Conservation (phyloP, 2,329 filamentous ascomycete species). For the Cladosporium sp. region DNA sequence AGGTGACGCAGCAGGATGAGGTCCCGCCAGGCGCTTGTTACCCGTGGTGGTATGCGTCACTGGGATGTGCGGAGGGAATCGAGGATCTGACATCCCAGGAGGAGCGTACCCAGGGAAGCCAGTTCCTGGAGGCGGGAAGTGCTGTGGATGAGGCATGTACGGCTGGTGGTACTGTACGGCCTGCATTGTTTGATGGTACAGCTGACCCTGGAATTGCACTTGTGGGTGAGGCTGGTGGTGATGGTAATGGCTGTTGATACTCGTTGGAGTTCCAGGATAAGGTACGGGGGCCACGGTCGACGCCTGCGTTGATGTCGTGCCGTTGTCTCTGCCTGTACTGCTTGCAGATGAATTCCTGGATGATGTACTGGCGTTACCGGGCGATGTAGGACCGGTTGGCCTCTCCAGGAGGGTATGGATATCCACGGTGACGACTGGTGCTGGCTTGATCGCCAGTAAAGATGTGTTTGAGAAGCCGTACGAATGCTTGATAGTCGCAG, state of each 20-base stretch:
- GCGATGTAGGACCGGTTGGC: slow-evolving; percentile 68
- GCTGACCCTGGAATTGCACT: slow-evolving; percentile 25
- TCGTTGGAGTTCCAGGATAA: not conserved
- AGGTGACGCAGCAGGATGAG: slow-evolving; percentile 60
- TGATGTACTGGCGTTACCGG: slow-evolving; percentile 47
- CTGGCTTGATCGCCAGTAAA: slow-evolving; percentile 46
- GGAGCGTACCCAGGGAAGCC: slow-evolving; percentile 11
- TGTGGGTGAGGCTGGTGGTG: slow-evolving; percentile 29
- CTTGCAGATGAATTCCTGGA: slow-evolving; percentile 26
- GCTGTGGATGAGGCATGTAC: slow-evolving; percentile 31
- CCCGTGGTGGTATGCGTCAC: slow-evolving; percentile 41
- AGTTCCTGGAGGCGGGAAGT: slow-evolving; percentile 2
- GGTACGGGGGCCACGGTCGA: slow-evolving; percentile 25
- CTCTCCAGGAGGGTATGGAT: slow-evolving; percentile 85
- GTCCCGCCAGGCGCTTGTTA: slow-evolving; percentile 44
- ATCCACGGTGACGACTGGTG: slow-evolving; percentile 77
- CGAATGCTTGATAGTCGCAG: not conserved
- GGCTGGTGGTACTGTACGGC: slow-evolving; percentile 30
- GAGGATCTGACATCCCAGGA: slow-evolving; percentile 15
- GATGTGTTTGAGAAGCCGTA: not conserved
- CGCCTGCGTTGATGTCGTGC: slow-evolving; percentile 7
- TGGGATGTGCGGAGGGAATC: slow-evolving; percentile 28
- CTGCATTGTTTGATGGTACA: slow-evolving; percentile 31
- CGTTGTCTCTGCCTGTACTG: slow-evolving; percentile 17
- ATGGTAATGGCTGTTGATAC: slow-evolving; percentile 21